Base-by-base conservation (phyloP, 1,284 basidiomycete genomes). In the Pisolithus thermaeus region DNA sequence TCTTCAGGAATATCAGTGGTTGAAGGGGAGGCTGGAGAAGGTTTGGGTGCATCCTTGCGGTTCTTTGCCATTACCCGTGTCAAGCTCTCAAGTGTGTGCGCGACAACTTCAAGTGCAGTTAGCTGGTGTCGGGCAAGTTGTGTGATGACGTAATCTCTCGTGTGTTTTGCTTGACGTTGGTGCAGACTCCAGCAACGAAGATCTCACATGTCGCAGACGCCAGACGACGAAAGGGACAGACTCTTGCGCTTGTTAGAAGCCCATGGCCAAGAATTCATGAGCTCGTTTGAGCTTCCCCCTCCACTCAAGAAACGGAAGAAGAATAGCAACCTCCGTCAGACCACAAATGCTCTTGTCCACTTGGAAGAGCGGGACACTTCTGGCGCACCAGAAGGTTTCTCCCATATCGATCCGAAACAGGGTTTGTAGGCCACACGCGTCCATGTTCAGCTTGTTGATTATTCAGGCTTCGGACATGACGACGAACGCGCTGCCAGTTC, bases 241-340 rank as follows among this genome's bases (percentile, higher is more conserved):
- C 70, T 88, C 12, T 73, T 89, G 42, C 65, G 67, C 39, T 66
- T 81, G 52, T 67, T 90, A n/a, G 71, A 86, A 58, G 75, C 76
- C 22, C 83, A 87, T 52, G 87, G 85, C 1, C 74, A 80, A 63
- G 69, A 74, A 25, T 89, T 88, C 58, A 61, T 88, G 20, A 61
- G 66, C 32, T 79, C 78, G 1, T 87, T 87, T 58, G 59, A 73
- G 23, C 55, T 69, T 22, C 61, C 70, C 4, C 43, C 58, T 12
- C 42, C 52, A 40, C 30, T 49, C 41, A 64, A 61, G 52, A 23
- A 46, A 23, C 37, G 5, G n/a, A 18, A 27, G 27, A 20, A 46
- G 11, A 20, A 38, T 35, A 35, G 5, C 42, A n/a, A 36, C 54
- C 45, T 20, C 36, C 48, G 49, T 4, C 25, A 37, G 37, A 27